A percentile compares a stretch with the other conserved stretches of the same genome.
Evolutionary conservation across 2,329 filamentous ascomycete genomes (phyloP).

Genomic region (Teratosphaeria gauchensis): DNA sequence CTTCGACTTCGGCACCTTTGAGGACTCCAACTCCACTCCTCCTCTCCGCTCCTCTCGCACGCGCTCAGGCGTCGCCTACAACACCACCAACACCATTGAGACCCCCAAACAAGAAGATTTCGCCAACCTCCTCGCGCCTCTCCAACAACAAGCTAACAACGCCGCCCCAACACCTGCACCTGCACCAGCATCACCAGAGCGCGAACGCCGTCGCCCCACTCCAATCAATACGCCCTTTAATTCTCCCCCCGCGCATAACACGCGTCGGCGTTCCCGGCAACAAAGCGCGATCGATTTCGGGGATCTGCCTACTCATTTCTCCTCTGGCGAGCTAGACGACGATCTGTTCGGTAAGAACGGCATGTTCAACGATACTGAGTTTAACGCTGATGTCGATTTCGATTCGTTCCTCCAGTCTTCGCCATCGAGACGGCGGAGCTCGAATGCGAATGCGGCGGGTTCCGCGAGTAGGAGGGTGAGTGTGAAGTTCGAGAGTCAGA

Average conservation of each 20-base stretch:
- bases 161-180: neutral
- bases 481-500: neutral
- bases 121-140: neutral
- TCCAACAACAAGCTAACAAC: neutral
- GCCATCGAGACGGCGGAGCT: neutral
- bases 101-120: too few species aligned
- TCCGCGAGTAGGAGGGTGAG: neutral
- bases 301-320: neutral
- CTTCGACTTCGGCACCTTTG: neutral
- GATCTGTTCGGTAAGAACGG: too few species aligned
- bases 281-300: neutral
- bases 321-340: neutral
- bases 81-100: neutral
- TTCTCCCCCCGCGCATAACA: neutral
- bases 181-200: neutral
- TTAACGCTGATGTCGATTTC: neutral
- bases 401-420: too few species aligned
- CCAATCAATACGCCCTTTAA: neutral
- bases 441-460: neutral
- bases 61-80: neutral
- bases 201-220: neutral
- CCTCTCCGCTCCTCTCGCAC: neutral
- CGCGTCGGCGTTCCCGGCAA: neutral
- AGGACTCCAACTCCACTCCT: neutral
- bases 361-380: neutral